Evolutionary conservation across 805 yeast species (phyloP).

Genomic region (Ogataea haglerorum): DNA sequence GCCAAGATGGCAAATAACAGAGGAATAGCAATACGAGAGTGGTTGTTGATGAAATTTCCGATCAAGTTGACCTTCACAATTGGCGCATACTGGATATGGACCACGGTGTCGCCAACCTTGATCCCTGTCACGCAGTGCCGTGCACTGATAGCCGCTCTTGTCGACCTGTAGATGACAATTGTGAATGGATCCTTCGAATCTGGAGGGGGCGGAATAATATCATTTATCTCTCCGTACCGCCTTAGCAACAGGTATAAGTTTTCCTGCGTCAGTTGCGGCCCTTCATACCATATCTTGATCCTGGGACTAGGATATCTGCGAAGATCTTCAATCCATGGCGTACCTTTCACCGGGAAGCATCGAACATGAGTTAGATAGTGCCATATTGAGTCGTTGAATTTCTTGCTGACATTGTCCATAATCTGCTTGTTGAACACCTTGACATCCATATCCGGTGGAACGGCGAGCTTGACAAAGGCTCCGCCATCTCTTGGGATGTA

Average conservation of each 20-base stretch:
- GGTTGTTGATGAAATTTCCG: constrained; percentile 59
- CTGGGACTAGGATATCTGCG: constrained; percentile 66
- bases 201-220: constrained; percentile 58
- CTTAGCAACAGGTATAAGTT: constrained; percentile 73
- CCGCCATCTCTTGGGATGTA: constrained; percentile 88
- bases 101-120: constrained; percentile 53
- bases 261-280: constrained; percentile 74
- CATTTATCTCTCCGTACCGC: constrained; percentile 80
- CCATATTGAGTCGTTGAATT: constrained; percentile 29
- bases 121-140: constrained; percentile 88
- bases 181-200: constrained; percentile 45
- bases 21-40: constrained; percentile 82
- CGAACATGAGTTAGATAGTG: constrained; percentile 48
- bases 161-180: constrained; percentile 49
- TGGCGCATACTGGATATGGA: constrained; percentile 74
- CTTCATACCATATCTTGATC: constrained; percentile 69
- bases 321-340: constrained; percentile 95
- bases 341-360: constrained; percentile 77
- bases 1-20: constrained; percentile 74
- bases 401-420: constrained; percentile 33
- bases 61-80: constrained; percentile 50
- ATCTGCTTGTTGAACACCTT: constrained; percentile 54
- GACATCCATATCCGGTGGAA: constrained; percentile 49
- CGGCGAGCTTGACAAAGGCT: constrained; percentile 75
- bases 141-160: constrained; percentile 77